Percentiles rank a stretch among this genome's conserved stretches.
phyloP scores from a whole-genome alignment of 768 basidiomycete species.

The Boletales sp. region DNA sequence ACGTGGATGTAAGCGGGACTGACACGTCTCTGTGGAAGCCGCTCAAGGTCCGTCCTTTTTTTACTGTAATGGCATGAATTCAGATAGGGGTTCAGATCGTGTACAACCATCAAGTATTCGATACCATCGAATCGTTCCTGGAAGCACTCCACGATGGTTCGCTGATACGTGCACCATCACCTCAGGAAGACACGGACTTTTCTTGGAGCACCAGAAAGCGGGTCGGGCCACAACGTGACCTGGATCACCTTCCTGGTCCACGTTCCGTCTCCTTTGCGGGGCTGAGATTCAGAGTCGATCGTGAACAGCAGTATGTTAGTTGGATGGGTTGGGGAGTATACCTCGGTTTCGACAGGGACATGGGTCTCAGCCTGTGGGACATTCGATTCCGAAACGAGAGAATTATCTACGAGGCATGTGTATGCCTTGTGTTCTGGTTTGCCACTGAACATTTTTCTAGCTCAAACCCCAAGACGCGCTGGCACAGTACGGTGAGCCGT shows the following conservation, averaged over 20 bases:
- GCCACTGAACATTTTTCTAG: constrained; percentile 22
- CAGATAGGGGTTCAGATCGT: constrained; percentile 36
- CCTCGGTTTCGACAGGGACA: constrained; percentile 61
- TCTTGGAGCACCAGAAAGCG: constrained; percentile 49
- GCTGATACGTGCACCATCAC: constrained; percentile 37
- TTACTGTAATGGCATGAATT: neutral
- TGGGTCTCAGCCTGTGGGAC: constrained; percentile 62
- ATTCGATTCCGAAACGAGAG: constrained; percentile 54
- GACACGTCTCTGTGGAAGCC: constrained; percentile 50
- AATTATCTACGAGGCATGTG: constrained; percentile 55
- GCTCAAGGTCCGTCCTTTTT: constrained; percentile 38
- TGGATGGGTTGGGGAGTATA: constrained; percentile 70
- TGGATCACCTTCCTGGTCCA: constrained; percentile 65
- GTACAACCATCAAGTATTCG: constrained; percentile 58
- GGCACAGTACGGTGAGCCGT: constrained; percentile 48
- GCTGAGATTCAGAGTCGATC: constrained; percentile 53
- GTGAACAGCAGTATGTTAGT: constrained; percentile 48
- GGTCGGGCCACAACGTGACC: constrained; percentile 40
- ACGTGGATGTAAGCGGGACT: constrained; percentile 53
- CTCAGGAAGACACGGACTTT: constrained; percentile 30
- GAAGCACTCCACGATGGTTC: constrained; percentile 52
- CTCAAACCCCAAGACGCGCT: constrained; percentile 61
- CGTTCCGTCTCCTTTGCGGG: constrained; percentile 61
- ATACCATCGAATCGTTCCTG: constrained; percentile 44
- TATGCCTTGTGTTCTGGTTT: too few species aligned